Base-by-base conservation (phyloP, 371 early-diverging fungal species). In the Sporodiniella umbellata region DNA sequence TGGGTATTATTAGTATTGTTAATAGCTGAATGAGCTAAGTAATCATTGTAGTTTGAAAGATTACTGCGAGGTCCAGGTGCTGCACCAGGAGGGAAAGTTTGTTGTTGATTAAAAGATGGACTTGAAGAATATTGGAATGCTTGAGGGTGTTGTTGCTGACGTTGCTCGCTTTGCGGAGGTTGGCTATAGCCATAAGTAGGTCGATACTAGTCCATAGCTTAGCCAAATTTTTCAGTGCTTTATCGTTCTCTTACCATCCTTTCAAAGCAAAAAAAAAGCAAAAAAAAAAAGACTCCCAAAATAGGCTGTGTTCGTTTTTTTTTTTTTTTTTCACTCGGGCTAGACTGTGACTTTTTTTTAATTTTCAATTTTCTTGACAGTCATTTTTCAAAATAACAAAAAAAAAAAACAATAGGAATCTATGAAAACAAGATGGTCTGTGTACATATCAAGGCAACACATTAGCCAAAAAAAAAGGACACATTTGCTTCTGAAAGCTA, bases 141-240 rank as follows among this genome's bases (percentile, higher is more conserved):
- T 28, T 44, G 45, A 40, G 51, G 42, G 17, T 58, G 47, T 26
- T 37, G 48, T 30, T 57, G 56, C n/a, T 42, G 48, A 2, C 37
- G 50, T 2, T 45, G 46, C 18, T 45, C 45, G 33, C 25, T 17
- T 30, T 37, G 45, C 35, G 46, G 37, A 24, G 38, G 42, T 17
- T 59, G 54, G 22, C 54, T 53, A 35, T 54, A 59, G 42, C 53
- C 53, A 52, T 61, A 61, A 5, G 51, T 33, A 52, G 45, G 52
- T 33, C 54, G 60, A 48, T 60, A 55, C 60, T 60, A 46, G 8
- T 6, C 12, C 21, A 40, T 21, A 21, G 21, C 21, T 40, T 19
- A 40, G 2, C 15, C 21, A n/a, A 21, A 21, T 40, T 21, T 21
- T 21, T 21, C 18, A 11, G n/a, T 15, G n/a, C 15, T 19, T 10